Evolutionary conservation across 179 eudicot species (phyloP), one percentile per base, ranked within the genome.

Genomic region (Beta lomatogona): DNA sequence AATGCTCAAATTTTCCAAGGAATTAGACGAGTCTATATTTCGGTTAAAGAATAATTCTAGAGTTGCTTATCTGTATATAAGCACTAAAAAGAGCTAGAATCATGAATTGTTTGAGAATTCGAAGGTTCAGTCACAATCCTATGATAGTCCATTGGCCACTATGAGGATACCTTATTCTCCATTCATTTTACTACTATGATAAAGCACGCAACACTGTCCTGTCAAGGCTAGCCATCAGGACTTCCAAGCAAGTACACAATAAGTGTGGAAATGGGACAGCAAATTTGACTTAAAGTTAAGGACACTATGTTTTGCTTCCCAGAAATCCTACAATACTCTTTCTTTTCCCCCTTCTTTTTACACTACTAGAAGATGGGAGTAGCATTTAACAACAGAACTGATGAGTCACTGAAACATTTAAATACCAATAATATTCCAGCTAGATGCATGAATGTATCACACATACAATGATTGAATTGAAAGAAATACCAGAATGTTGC

Each of bases 401-500:
- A 44, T 18, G 15, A n/a, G 6, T 66, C 36, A 19, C 31, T 31
- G 64, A 50, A 41, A 53, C 80, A 52, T 52, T 66, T 3, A 53
- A 69, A 44, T 57, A 58, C 46, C 64, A 69, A 7, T 28, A 16
- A 16, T 21, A 3, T 55, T 36, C n/a, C 18, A 64, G 31, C 19
- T 48, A 50, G 31, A 76, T 82, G 46, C 9, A 58, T 36, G 41
- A 36, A 36, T 36, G 41, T 0, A 36, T 48, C 44, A 71, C 25
- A 21, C 16, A 48, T 44, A 25, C 2, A 45, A 19, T 45, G 57
- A 55, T 7, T 0, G 4, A 65, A 64, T 6, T 28, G 58, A 79
- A 78, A 67, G 64, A 76, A 54, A 41, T 93, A 96, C 99, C 99
- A 92, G 91, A 96, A 96, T 73, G 98, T 96, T 70, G 98, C 97